These are phyloP conservation scores for Gentiana straminea DNA, from an alignment of 257 asterid genomes.

Conservation along the genomic window DNA sequence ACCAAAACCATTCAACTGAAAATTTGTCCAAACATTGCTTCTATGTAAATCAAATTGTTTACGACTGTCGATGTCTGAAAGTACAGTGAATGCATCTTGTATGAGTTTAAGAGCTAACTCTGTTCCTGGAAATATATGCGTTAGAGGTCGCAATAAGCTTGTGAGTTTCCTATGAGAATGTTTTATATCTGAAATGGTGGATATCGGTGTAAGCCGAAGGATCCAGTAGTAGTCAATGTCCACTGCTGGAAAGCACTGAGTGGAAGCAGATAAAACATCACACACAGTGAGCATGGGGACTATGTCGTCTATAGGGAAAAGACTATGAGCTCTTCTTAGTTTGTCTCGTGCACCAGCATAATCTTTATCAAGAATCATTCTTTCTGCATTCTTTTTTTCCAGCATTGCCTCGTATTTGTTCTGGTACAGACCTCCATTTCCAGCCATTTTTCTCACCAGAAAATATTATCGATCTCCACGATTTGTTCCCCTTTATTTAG, in stretches of 20 bases:
- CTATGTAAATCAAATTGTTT: constrained; percentile 11
- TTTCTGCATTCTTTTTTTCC: constrained; percentile 9
- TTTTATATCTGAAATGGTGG: constrained; percentile 6
- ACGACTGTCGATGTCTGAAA: constrained; percentile 6
- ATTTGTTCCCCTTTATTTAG: background rate
- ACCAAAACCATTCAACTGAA: constrained; percentile 3
- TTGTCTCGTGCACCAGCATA: constrained; percentile 12
- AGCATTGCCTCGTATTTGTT: constrained; percentile 12
- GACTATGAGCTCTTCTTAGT: constrained; percentile 5
- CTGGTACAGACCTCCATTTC: constrained; percentile 1
- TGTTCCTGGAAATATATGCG: constrained; percentile 6
- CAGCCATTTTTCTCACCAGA: constrained; percentile 1
- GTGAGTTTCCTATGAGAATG: constrained; percentile 1
- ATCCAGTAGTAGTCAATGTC: constrained; percentile 14
- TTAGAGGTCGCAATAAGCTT: constrained; percentile 9
- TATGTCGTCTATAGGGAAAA: constrained; percentile 9
- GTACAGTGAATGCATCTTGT: constrained; percentile 10
- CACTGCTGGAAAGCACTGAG: constrained; percentile 3
- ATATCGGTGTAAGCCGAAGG: constrained; percentile 7
- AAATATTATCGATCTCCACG: background rate
- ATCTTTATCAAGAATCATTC: constrained; percentile 12
- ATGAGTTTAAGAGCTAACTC: constrained; percentile 12
- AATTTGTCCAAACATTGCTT: constrained; percentile 3
- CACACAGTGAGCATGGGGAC: constrained; percentile 13
- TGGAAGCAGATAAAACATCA: constrained; percentile 11